Base-by-base conservation (phyloP, 805 yeast genomes). In the Saccharomycopsis sp. region DNA sequence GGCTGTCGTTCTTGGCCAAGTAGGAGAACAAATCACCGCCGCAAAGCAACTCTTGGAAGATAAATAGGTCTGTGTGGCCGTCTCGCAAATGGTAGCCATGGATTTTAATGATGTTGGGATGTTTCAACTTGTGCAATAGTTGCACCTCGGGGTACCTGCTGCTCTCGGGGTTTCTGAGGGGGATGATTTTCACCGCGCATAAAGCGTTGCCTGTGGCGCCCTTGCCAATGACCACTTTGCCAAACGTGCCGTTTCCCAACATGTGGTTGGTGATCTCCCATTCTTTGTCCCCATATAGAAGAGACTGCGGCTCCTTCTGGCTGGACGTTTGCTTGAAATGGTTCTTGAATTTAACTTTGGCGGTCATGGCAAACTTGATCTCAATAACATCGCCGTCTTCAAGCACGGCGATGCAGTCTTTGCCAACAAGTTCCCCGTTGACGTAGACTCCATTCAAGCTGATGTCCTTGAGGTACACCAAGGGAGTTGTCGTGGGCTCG, bases 21-120 rank as follows among this genome's bases (percentile, higher is more conserved):
- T 73, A 75, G 2, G 78, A 71, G 47, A 73, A 73, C 12, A 75
- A 55, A 47, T 75, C 81, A 1, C 81, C 81, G 1, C 81, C 81
- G 41, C 71, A 63, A 1, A 39, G 10, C 5, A 44, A 67, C 55
- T 29, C 59, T 52, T 34, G 37, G 40, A 38, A 39, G 12, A 72
- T 67, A 40, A 65, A 71, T 3, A 68, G 48, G 29, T 25, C 29
- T 25, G 29, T 9, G 29, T 9, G n/a, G n/a, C n/a, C n/a, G n/a
- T n/a, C n/a, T n/a, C n/a, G n/a, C n/a, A n/a, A n/a, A n/a, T n/a
- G n/a, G n/a, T n/a, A 25, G 29, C 9, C 12, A 25, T 9, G 12
- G 9, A 25, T 9, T 9, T n/a, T 12, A n/a, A 39, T 8, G n/a
- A 8, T 7, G 33, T 9, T 9, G 15, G 5, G 15, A 51, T 71